Percentiles rank a stretch among this genome's conserved stretches.
These are phyloP conservation scores for Russula emetica DNA, from an alignment of 768 basidiomycete genomes.

Conservation along the genomic window DNA sequence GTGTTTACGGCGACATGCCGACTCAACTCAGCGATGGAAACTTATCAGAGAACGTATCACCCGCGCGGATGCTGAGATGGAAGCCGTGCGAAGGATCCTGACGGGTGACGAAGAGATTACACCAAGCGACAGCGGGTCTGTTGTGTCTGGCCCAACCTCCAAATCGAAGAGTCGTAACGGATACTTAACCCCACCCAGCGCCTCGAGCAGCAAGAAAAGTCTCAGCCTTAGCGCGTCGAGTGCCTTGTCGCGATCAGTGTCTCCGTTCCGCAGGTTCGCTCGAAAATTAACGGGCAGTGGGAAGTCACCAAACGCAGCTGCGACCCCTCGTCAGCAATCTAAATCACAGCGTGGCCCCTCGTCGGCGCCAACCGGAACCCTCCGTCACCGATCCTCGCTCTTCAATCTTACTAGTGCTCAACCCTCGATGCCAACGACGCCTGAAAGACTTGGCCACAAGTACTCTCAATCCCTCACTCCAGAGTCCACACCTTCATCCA, in stretches of 20 bases:
- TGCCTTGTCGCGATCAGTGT: conserved; percentile 69
- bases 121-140: conserved; percentile 68
- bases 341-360: conserved; percentile 45
- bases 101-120: conserved; percentile 48
- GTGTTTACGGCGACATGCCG: conserved; percentile 82
- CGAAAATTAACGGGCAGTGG: conserved; percentile 55
- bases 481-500: conserved; percentile 53
- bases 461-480: conserved; percentile 69
- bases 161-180: conserved; percentile 49
- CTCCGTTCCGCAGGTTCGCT: conserved; percentile 76
- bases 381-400: conserved; percentile 62
- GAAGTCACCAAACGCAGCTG: conserved; percentile 32
- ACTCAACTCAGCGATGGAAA: conserved; percentile 83
- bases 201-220: conserved; percentile 39
- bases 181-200: conserved; percentile 59
- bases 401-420: conserved; percentile 47
- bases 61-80: conserved; percentile 81
- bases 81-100: conserved; percentile 52
- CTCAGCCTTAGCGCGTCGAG: conserved; percentile 41
- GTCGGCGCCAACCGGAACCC: conserved; percentile 50
- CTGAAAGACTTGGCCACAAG: conserved; percentile 59
- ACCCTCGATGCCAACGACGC: conserved; percentile 46
- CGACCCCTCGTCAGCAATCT: conserved; percentile 46
- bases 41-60: conserved; percentile 73
- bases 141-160: conserved; percentile 49